A percentile compares a stretch with the other conserved stretches of the same genome.
Evolutionary conservation across 202 grass and related monocot genomes (phyloP).

Genomic region (Alloteropsis angusta): DNA sequence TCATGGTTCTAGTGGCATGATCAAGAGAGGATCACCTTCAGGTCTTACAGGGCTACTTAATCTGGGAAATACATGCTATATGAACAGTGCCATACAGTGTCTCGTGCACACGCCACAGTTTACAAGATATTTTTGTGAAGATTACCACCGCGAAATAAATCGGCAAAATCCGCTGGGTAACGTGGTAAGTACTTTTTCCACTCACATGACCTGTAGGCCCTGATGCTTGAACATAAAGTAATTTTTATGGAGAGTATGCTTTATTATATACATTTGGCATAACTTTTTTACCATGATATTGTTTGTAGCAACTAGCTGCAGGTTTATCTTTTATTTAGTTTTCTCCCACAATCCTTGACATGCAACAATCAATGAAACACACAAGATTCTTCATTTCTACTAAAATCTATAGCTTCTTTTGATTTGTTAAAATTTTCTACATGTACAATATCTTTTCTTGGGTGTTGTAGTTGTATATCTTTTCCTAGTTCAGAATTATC

Average conservation of each 20-base stretch:
- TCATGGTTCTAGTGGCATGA: slow-evolving; percentile 46
- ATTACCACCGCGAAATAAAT: slow-evolving; percentile 94
- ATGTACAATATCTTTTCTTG: neutral
- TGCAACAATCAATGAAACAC: neutral
- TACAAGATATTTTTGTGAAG: slow-evolving; percentile 91
- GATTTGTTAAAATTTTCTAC: neutral
- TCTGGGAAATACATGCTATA: slow-evolving; percentile 98
- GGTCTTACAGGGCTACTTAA: slow-evolving; percentile 89
- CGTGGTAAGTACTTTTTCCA: slow-evolving; percentile 73
- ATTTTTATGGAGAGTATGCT: neutral
- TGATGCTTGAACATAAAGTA: neutral
- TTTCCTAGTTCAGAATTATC: slow-evolving; percentile 14
- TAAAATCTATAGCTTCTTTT: neutral
- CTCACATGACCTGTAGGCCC: neutral
- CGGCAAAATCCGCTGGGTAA: slow-evolving; percentile 91
- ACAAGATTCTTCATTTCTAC: neutral
- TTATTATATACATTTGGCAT: slow-evolving; percentile 4
- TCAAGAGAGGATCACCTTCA: slow-evolving; percentile 44
- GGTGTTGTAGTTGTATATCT: neutral
- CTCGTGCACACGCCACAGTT: slow-evolving; percentile 97
- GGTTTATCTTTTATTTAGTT: neutral
- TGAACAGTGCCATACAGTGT: slow-evolving; percentile 98
- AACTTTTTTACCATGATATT: slow-evolving; percentile 10
- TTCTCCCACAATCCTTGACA: neutral
- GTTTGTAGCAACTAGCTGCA: neutral